Base-by-base conservation (phyloP, 495 filamentous ascomycete genomes). In the Penicillium daleae region DNA sequence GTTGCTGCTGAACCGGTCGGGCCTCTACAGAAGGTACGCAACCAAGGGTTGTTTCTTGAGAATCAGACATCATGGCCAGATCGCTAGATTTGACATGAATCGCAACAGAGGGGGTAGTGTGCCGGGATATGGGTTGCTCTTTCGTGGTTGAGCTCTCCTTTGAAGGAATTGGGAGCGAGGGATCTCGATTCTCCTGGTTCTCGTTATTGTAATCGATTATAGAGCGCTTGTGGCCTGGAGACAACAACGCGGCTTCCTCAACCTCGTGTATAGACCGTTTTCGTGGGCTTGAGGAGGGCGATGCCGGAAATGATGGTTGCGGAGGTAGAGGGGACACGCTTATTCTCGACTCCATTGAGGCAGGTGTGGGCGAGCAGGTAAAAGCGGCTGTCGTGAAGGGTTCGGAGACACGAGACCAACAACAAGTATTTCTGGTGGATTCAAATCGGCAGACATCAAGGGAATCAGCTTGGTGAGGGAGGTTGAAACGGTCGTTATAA, bases 261-360 rank as follows among this genome's bases (percentile, higher is more conserved):
- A 72, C 62, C 27, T 78, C 76, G 21, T 72, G 66, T 6, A 76
- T 69, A 0, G 76, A 67, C 2, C 76, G 68, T 60, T 78, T 78
- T 10, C 74, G 64, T 2, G 66, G 22, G 2, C 61, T 52, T 10
- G 55, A 26, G 15, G 66, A 70, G 4, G 72, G 63, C 1, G 70
- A 68, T 0, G 61, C 53, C 9, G 71, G 51, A 10, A 66, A 61
- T 0, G 68, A 52, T 12, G 44, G 60, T 5, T 48, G 22, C 6
- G 57, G 66, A 10, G 65, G 66, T 4, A 66, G 61, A 17, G 66
- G 73, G 0, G 67, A 67, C 0, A 69, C 44, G 22, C 59, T 61
- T 58, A 63, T 59, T 29, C 56, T 61, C 19, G 61, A n/a, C 5
- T 63, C 61, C 61, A 69, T 60, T 17, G 57, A 57, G n/a, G 24